These are phyloP conservation scores for Prunus davidiana DNA, from an alignment of 306 rosid species.

Conservation along the genomic window DNA sequence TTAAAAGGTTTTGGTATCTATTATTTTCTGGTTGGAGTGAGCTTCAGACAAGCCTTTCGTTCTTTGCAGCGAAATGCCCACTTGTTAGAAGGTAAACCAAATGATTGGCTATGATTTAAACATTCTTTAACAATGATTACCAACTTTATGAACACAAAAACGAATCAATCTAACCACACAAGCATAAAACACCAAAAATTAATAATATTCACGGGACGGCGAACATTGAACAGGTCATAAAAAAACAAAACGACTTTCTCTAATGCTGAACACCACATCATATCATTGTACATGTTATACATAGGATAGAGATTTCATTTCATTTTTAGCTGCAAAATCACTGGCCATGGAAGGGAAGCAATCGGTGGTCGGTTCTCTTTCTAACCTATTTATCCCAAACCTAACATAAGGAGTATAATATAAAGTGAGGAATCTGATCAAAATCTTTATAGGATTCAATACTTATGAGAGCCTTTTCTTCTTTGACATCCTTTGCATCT, in stretches of 20 bases:
- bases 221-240: slow-evolving; percentile 8
- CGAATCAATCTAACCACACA: slow-evolving; percentile 9
- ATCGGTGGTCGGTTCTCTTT: neutral
- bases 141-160: neutral
- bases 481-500: neutral
- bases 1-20: neutral
- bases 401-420: slow-evolving; percentile 33
- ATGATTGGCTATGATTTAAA: slow-evolving; percentile 47
- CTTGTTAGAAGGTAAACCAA: slow-evolving; percentile 33
- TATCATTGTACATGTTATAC: slow-evolving; percentile 25
- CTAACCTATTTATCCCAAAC: slow-evolving; percentile 25
- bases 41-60: slow-evolving; percentile 30
- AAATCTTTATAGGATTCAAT: slow-evolving; percentile 15
- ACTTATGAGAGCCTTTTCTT: neutral
- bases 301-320: slow-evolving; percentile 23
- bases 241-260: slow-evolving; percentile 6
- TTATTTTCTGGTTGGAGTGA: slow-evolving; percentile 8
- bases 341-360: slow-evolving; percentile 14
- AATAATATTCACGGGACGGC: slow-evolving; percentile 5
- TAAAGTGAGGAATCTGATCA: slow-evolving; percentile 16
- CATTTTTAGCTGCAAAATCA: slow-evolving; percentile 23
- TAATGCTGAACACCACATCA: slow-evolving; percentile 18
- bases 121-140: slow-evolving; percentile 34
- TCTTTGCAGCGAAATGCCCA: slow-evolving; percentile 20
- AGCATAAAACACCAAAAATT: slow-evolving; percentile 11